These are phyloP conservation scores for Stenocarpella maydis DNA, from an alignment of 2,329 filamentous ascomycete genomes.

Conservation along the genomic window DNA sequence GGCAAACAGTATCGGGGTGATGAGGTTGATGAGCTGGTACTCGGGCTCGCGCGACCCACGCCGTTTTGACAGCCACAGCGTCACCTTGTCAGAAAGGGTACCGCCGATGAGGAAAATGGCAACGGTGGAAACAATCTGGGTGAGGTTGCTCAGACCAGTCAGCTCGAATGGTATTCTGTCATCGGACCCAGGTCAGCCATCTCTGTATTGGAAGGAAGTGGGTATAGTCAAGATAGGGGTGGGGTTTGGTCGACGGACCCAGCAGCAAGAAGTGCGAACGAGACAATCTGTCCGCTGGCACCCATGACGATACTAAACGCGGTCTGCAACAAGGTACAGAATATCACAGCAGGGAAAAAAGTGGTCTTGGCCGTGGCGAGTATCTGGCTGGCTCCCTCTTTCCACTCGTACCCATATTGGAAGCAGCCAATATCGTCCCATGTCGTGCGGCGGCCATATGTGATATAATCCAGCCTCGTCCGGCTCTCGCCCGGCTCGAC, in stretches of 20 bases:
- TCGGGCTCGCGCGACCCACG: conserved; percentile 16
- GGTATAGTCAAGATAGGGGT: no score
- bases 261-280: conserved; percentile 39
- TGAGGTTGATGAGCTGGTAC: conserved; percentile 11
- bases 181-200: not conserved
- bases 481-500: conserved; percentile 39
- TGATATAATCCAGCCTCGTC: conserved; percentile 40
- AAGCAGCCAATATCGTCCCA: conserved; percentile 45
- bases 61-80: conserved; percentile 27
- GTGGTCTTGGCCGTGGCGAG: conserved; percentile 43
- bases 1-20: conserved; percentile 2
- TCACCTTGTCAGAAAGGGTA: conserved; percentile 5
- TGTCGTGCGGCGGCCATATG: conserved; percentile 40
- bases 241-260: conserved; percentile 33
- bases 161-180: not conserved
- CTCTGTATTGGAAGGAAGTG: not conserved
- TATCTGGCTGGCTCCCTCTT: conserved; percentile 38
- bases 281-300: conserved; percentile 40
- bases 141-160: conserved; percentile 10
- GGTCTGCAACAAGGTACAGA: conserved; percentile 43
- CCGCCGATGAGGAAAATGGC: conserved; percentile 17
- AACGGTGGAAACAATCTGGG: conserved; percentile 5
- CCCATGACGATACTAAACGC: conserved; percentile 41
- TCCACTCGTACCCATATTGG: conserved; percentile 42
- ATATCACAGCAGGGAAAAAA: conserved; percentile 45